Evolutionary conservation across 306 rosid species (phyloP).

Genomic region (Gynostemma pentaphyllum): DNA sequence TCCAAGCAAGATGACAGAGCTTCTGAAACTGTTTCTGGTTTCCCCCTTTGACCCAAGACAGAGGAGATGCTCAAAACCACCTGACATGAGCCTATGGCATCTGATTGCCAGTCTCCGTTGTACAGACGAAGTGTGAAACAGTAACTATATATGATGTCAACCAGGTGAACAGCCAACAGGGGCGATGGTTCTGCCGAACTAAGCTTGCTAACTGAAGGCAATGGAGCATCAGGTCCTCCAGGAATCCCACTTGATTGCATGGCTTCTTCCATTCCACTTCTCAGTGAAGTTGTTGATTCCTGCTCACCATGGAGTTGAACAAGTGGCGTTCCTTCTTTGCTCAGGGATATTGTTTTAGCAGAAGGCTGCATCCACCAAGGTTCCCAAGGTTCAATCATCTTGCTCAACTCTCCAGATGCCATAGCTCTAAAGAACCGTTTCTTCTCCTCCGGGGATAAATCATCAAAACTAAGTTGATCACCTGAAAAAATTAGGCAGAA

Average conservation of each 20-base stretch:
- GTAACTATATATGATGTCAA: slow-evolving; percentile 65
- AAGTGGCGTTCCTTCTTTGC: slow-evolving; percentile 75
- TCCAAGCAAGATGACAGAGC: slow-evolving; percentile 65
- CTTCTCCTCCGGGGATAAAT: slow-evolving; percentile 68
- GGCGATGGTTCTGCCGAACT: slow-evolving; percentile 73
- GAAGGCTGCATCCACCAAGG: slow-evolving; percentile 89
- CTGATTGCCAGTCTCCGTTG: slow-evolving; percentile 81
- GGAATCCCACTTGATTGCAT: slow-evolving; percentile 42
- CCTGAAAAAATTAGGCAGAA: slow-evolving; percentile 29
- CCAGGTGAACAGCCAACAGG: slow-evolving; percentile 55
- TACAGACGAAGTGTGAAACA: slow-evolving; percentile 76
- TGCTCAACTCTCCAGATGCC: slow-evolving; percentile 79
- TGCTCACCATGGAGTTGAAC: slow-evolving; percentile 41
- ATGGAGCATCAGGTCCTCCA: slow-evolving; percentile 51
- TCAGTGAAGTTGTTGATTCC: slow-evolving; percentile 8
- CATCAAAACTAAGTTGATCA: slow-evolving; percentile 60
- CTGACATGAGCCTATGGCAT: slow-evolving; percentile 52
- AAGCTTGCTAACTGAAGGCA: slow-evolving; percentile 62
- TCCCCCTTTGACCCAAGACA: slow-evolving; percentile 59
- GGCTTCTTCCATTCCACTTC: slow-evolving; percentile 22
- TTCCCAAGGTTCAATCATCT: slow-evolving; percentile 90
- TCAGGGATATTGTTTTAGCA: slow-evolving; percentile 54
- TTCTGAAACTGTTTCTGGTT: slow-evolving; percentile 57
- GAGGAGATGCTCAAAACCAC: slow-evolving; percentile 58
- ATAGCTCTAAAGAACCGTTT: slow-evolving; percentile 69